phyloP scores from a whole-genome alignment of 2,329 filamentous ascomycete genomes.

The Exophiala bonariae region DNA sequence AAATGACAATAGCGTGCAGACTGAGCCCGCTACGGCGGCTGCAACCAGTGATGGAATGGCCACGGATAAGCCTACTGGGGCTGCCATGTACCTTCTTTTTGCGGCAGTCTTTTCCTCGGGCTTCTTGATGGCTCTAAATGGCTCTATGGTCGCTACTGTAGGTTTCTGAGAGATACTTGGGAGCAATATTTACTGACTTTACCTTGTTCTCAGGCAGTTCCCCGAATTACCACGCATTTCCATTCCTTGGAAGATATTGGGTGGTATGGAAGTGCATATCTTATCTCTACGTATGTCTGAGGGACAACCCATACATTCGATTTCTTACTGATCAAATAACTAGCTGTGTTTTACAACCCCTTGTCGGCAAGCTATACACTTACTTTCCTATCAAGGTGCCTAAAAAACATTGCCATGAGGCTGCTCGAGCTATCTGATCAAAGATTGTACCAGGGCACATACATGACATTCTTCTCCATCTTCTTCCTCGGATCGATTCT shows the following conservation, averaged over 20 bases:
- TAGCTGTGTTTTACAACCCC: slow-evolving; percentile 43
- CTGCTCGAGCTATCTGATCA: background rate
- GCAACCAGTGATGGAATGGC: no score
- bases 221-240: slow-evolving; percentile 37
- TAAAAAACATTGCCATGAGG: background rate
- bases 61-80: background rate
- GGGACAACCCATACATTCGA: slow-evolving; percentile 49
- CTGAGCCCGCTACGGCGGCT: no score
- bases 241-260: slow-evolving; percentile 36
- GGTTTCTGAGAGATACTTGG: slow-evolving; percentile 28
- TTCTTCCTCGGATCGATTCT: slow-evolving; percentile 37
- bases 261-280: slow-evolving; percentile 37
- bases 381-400: slow-evolving; percentile 41
- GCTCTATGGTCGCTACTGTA: slow-evolving; percentile 55
- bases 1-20: no score
- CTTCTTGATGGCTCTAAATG: slow-evolving; percentile 54
- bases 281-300: slow-evolving; percentile 28
- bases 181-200: slow-evolving; percentile 34
- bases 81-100: slow-evolving; percentile 31
- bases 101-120: slow-evolving; percentile 42
- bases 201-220: slow-evolving; percentile 30
- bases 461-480: slow-evolving; percentile 31
- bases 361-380: slow-evolving; percentile 48
- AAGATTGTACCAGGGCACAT: slow-evolving; percentile 22
- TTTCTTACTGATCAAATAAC: slow-evolving; percentile 48